Percentiles rank a stretch among this genome's conserved stretches.
Conservation (phyloP, 148 eudicot genomes). For the Polygonum maritimum region DNA sequence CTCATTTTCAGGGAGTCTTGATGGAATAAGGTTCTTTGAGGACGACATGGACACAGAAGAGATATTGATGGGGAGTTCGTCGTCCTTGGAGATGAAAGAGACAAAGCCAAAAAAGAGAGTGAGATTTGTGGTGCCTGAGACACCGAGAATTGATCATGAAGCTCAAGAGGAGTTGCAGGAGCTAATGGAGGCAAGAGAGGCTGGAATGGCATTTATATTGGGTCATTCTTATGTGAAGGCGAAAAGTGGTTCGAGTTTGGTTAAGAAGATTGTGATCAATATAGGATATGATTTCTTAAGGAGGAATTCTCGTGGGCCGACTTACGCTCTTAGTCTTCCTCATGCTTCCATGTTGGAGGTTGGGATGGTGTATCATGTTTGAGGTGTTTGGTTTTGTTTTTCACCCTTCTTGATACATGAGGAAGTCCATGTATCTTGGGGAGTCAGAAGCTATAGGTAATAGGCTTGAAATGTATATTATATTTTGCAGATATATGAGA, state of each 20-base stretch:
- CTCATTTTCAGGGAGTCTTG: constrained; percentile 33
- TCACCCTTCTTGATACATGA: background rate
- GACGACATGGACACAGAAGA: constrained; percentile 19
- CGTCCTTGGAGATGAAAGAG: background rate
- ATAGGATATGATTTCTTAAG: constrained; percentile 81
- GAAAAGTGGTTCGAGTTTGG: constrained; percentile 72
- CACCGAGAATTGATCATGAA: constrained; percentile 31
- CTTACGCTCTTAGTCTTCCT: constrained; percentile 60
- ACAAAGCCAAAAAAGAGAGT: constrained; percentile 47
- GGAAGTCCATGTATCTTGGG: background rate
- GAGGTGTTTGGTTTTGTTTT: constrained; percentile 6
- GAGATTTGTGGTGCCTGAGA: constrained; percentile 66
- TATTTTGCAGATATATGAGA: background rate
- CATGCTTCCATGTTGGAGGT: constrained; percentile 88
- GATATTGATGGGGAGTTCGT: constrained; percentile 10
- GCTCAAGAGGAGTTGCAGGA: constrained; percentile 61
- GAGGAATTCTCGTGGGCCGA: constrained; percentile 58
- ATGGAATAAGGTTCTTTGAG: constrained; percentile 24
- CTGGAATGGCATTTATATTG: constrained; percentile 79
- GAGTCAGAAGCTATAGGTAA: background rate
- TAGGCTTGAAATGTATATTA: background rate
- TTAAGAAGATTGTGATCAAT: constrained; percentile 68
- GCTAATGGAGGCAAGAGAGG: constrained; percentile 78
- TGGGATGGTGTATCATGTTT: constrained; percentile 83
- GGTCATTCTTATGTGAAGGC: constrained; percentile 76